Base-by-base conservation (phyloP, 352 stramenopile species). In the Phytophthora pseudosyringae region DNA sequence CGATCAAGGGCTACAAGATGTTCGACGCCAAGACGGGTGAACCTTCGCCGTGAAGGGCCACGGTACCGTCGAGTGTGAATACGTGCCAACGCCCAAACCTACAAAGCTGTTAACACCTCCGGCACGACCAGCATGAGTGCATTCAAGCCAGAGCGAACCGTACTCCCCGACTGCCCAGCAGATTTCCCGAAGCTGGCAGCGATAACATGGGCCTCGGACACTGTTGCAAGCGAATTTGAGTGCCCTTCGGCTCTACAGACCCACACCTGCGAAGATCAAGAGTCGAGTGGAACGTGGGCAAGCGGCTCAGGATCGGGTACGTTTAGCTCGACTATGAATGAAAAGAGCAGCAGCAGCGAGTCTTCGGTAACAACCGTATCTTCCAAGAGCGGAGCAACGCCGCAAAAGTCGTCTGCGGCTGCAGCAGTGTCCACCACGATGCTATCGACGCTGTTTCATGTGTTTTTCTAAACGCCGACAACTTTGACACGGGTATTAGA, bases 61-160 rank as follows among this genome's bases (percentile, higher is more conserved):
- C 60, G 38, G 54, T 0, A 75, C 44, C 26, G 71, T 67, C 1
- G 9, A 63, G 39, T 97, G 88, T 64, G 55, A 48, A 10, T 96
- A 88, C 55, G 81, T 81, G 11, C 66, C 56, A 16, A 93, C 91
- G 78, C 89, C 88, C 21, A 93, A n/a, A n/a, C n/a, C n/a, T 94
- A 90, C 65, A 87, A 83, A 11, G 52, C 66, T 11, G 74, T 59
- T 0, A 51, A 72, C 50, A 62, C 73, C 26, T 75, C 69, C 11
- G 62, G 70, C 18, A 76, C 87, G 48, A 33, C 50, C 3, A 56
- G 33, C 1, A 73, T 71, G 60, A 59, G 45, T 15, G 38, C 38
- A 2, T 89, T 87, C 53, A 77, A 29, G 10, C 32, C 60, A 3
- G 64, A 73, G 32, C 72, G 75, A 7, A 69, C 39, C 10, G 58